Evolutionary conservation across 228 moss, liverwort and hornwort genomes (phyloP).

Genomic region (Sphagnum magellanicum): DNA sequence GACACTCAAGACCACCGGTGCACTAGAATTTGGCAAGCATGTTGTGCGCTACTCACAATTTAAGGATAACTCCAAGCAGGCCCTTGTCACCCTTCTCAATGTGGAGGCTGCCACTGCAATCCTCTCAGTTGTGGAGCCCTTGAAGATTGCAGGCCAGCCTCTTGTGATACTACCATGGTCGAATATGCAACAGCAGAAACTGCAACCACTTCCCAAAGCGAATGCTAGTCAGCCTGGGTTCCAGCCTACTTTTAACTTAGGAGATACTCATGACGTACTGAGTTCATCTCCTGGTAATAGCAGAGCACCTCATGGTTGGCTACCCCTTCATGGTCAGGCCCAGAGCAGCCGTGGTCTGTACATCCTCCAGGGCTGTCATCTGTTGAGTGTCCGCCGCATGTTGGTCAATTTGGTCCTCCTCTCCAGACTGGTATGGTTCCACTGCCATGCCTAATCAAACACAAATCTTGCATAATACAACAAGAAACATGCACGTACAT

Average conservation of each 20-base stretch:
- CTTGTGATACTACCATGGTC: constrained; percentile 3
- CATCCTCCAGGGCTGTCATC: background rate
- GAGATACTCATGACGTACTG: background rate
- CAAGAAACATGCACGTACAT: too few species aligned
- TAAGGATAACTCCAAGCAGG: constrained; percentile 2
- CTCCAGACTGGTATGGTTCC: background rate
- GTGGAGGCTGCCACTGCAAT: constrained; percentile 5
- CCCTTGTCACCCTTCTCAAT: constrained; percentile 2
- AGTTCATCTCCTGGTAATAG: background rate
- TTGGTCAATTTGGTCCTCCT: too few species aligned
- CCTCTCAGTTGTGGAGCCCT: constrained; percentile 1
- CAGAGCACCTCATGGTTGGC: background rate
- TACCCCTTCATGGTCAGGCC: background rate
- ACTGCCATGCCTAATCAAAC: too few species aligned
- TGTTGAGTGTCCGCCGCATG: background rate
- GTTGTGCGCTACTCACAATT: constrained; percentile 6
- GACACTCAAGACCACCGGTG: constrained; percentile 3
- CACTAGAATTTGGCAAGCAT: constrained; percentile 4
- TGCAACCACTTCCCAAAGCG: background rate
- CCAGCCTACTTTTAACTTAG: background rate
- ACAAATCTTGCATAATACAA: too few species aligned
- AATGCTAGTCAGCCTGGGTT: background rate
- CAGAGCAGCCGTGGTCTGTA: background rate
- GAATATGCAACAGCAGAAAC: constrained; percentile 3
- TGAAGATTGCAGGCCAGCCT: constrained; percentile 2